phyloP scores from a whole-genome alignment of 768 basidiomycete species.

The Suillus ampliporus region DNA sequence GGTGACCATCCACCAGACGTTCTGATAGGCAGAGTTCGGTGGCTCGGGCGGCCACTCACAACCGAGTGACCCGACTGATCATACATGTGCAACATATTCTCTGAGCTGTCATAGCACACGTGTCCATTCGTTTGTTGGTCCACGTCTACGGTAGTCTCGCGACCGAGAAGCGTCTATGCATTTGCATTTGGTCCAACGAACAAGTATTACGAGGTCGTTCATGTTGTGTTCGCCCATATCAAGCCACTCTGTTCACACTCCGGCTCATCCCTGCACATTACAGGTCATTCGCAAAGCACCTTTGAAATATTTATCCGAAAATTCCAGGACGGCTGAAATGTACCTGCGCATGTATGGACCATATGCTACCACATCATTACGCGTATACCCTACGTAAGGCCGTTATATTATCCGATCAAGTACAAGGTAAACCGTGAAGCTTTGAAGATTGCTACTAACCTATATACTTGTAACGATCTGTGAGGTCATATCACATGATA shows the following conservation, averaged over 20 bases:
- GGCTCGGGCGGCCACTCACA: neutral
- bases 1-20: neutral
- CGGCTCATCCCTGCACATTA: neutral
- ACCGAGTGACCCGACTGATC: neutral
- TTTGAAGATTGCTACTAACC: neutral
- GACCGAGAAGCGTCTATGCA: neutral
- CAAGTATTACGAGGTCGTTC: neutral
- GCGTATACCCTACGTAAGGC: neutral
- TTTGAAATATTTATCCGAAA: neutral
- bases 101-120: constrained; percentile 1
- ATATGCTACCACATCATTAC: neutral
- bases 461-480: neutral
- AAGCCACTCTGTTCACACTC: neutral
- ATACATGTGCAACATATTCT: neutral
- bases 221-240: neutral
- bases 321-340: neutral
- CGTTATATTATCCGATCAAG: neutral
- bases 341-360: neutral
- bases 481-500: neutral
- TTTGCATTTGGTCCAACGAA: neutral
- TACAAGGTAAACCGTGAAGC: neutral
- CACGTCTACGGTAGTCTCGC: neutral
- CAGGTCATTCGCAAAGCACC: neutral
- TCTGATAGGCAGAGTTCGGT: neutral
- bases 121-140: neutral